Evolutionary conservation across 2,329 filamentous ascomycete genomes (phyloP), one percentile per base, ranked within the genome.

Genomic region (Didymella segeticola): DNA sequence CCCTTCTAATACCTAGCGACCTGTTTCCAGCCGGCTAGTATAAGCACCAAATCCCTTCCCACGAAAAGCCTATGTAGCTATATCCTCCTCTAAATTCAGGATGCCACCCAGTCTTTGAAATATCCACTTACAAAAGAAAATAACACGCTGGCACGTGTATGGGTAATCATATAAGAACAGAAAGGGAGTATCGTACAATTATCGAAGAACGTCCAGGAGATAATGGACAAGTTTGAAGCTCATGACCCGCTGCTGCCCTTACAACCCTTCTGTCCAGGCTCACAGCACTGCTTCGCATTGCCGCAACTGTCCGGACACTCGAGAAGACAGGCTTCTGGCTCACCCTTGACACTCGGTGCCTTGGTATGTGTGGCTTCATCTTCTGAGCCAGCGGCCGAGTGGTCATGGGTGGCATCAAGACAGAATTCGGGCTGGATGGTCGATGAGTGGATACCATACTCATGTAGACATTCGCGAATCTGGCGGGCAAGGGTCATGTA

Each of bases 371-470:
- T 58, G 7, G 60, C 68, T 41, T 73, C 72, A 43, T 73, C 66
- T 48, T 70, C 68, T 41, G 56, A 66, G n/a, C 61, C 66, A 47
- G 51, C 65, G 17, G 67, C 68, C 3, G 73, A 68, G 57, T 80
- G 78, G 54, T 77, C 75, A 58, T 79, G 76, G 15, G 72, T 73
- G 5, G 71, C 68, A 51, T 81, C 73, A 20, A 80, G 71, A 62
- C 78, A 78, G 69, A 80, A 99, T 75, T 99, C 95, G 5, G 95
- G 95, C 76, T 99, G 95, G 64, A 99, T 98, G 11, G 95, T 99
- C 29, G 92, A 93, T 30, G 90, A 96, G 79, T 99, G 95, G 61
- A 99, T 98, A 50, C 95, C 93, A 66, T 96, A 97, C 29, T 86
- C 93, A 75, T 99, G 95, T 3, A 99, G 86, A 68, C 95, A 99